A percentile compares a stretch with the other conserved stretches of the same genome.
These are phyloP conservation scores for Martiniozyma asiatica DNA, from an alignment of 1,139 yeast genomes.

Conservation along the genomic window DNA sequence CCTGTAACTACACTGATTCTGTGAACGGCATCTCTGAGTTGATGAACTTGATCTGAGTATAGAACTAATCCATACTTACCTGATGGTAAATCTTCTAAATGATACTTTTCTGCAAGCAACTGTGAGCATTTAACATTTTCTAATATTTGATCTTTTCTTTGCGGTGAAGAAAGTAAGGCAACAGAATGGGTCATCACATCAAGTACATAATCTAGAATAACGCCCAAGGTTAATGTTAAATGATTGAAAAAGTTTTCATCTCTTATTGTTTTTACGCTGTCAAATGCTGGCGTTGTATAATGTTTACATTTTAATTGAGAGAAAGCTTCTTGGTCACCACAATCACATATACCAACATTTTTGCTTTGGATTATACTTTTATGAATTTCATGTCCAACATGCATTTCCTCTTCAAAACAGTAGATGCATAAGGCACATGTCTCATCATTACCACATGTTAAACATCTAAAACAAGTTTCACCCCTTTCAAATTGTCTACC, in stretches of 20 bases:
- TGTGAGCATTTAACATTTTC: conserved; percentile 25
- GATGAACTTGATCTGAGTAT: conserved; percentile 74
- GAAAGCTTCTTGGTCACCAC: conserved; percentile 58
- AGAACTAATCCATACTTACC: conserved; percentile 45
- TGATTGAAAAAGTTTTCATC: conserved; percentile 28
- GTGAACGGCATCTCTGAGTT: conserved; percentile 61
- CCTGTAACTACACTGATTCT: conserved; percentile 53
- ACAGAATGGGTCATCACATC: conserved; percentile 45
- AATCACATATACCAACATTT: conserved; percentile 75
- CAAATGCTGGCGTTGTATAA: conserved; percentile 10
- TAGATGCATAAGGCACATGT: conserved; percentile 76
- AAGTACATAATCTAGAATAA: conserved; percentile 58
- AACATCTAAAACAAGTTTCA: conserved; percentile 77
- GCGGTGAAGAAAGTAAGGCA: conserved; percentile 17
- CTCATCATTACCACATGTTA: conserved; percentile 76
- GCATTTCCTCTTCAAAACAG: conserved; percentile 64
- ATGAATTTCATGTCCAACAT: conserved; percentile 65
- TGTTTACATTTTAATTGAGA: conserved; percentile 29
- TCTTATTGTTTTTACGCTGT: conserved; percentile 13
- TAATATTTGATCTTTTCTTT: conserved; percentile 30
- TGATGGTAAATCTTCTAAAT: conserved; percentile 33
- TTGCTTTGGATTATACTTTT: conserved; percentile 66
- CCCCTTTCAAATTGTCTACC: conserved; percentile 67
- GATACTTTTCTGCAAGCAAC: conserved; percentile 28
- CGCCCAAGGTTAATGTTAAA: conserved; percentile 35